phyloP scores from a whole-genome alignment of 1,284 basidiomycete species.

The Abortiporus biennis region DNA sequence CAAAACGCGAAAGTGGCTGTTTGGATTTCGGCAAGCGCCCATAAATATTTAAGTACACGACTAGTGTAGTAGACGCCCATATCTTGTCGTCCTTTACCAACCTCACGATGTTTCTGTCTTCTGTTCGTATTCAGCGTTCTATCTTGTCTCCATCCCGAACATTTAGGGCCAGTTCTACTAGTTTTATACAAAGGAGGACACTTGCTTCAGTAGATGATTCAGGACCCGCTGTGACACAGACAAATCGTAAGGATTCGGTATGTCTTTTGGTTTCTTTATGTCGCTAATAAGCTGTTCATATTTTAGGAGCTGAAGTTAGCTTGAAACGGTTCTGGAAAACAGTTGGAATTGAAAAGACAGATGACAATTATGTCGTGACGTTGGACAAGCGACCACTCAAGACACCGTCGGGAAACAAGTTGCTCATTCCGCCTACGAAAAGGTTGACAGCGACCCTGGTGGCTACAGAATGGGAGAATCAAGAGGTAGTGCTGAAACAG shows the following conservation, averaged over 20 bases:
- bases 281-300: not conserved
- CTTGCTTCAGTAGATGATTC: no score
- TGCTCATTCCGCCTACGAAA: conserved; percentile 71
- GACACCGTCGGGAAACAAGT: conserved; percentile 76
- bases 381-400: conserved; percentile 85
- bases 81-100: no score
- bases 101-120: no score
- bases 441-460: conserved; percentile 78
- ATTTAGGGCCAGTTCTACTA: no score
- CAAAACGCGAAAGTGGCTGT: no score
- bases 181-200: no score
- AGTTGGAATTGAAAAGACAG: conserved; percentile 59
- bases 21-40: no score
- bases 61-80: no score
- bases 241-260: conserved; percentile 8
- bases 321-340: conserved; percentile 90
- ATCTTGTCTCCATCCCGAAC: no score
- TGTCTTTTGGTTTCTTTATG: conserved; percentile 3
- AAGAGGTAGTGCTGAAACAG: conserved; percentile 80
- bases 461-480: conserved; percentile 95
- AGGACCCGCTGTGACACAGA: conserved; percentile 1
- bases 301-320: conserved; percentile 76
- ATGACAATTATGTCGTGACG: conserved; percentile 54
- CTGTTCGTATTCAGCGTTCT: no score
- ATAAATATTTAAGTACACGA: no score